phyloP scores from a whole-genome alignment of 306 rosid genomes.

The Castanopsis chinensis region DNA sequence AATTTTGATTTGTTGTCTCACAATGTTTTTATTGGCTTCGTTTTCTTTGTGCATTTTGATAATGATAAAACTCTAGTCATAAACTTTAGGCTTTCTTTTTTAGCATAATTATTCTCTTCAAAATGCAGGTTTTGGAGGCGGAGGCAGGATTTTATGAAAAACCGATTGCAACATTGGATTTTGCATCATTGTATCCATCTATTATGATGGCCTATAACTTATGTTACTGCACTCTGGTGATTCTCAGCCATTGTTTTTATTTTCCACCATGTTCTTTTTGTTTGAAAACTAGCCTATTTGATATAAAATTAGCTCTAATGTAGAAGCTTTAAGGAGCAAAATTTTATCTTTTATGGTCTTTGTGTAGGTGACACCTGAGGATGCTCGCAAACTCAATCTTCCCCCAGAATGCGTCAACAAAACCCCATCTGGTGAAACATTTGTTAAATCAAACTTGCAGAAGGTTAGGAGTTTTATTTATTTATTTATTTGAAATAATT shows the following conservation, averaged over 20 bases:
- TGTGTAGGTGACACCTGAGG: constrained; percentile 80
- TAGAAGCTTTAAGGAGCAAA: not conserved
- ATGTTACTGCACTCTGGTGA: constrained; percentile 98
- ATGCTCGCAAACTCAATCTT: constrained; percentile 64
- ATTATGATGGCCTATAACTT: constrained; percentile 99
- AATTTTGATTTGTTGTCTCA: not conserved
- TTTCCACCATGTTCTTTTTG: constrained; percentile 1
- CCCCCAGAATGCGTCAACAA: constrained; percentile 79
- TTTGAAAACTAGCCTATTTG: constrained; percentile 1
- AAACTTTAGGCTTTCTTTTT: not conserved
- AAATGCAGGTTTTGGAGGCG: constrained; percentile 88
- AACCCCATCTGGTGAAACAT: constrained; percentile 97
- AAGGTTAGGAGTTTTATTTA: constrained; percentile 43
- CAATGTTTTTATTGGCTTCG: not conserved
- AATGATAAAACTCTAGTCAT: not conserved
- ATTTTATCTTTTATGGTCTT: constrained; percentile 16
- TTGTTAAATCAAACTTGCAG: constrained; percentile 80
- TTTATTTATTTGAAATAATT: too few species aligned
- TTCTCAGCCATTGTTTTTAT: constrained; percentile 19
- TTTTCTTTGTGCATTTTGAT: not conserved
- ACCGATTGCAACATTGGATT: constrained; percentile 97
- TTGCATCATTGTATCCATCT: constrained; percentile 95
- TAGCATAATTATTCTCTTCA: not conserved
- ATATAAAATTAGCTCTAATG: constrained; percentile 5
- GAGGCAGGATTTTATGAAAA: constrained; percentile 90